Conservation (phyloP, 2,329 filamentous ascomycete species). For the Didymosphaeria variabile region DNA sequence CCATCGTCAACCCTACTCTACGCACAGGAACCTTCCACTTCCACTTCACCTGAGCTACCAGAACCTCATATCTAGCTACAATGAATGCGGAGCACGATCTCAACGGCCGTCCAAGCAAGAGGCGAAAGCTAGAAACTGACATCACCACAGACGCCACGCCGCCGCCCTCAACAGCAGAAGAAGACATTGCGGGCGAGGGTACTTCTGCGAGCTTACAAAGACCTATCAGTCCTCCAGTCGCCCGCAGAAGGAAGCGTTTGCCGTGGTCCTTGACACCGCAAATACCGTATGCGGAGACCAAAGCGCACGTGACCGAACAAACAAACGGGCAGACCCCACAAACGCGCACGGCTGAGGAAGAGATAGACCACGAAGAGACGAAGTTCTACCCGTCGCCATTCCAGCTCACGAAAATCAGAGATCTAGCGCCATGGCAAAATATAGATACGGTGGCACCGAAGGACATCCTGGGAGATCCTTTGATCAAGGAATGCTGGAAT, state of each 20-base stretch:
- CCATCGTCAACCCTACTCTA: neutral
- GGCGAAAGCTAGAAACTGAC: slow-evolving; percentile 32
- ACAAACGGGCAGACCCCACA: slow-evolving; percentile 12
- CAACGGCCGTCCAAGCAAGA: slow-evolving; percentile 34
- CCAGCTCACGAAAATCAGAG: slow-evolving; percentile 73
- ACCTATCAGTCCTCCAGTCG: slow-evolving; percentile 42
- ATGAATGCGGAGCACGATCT: slow-evolving; percentile 21
- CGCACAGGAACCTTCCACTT: neutral
- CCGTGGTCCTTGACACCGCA: slow-evolving; percentile 15
- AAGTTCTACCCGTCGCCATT: slow-evolving; percentile 69
- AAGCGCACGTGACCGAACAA: slow-evolving; percentile 24
- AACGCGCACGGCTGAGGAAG: neutral
- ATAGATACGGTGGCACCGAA: slow-evolving; percentile 70
- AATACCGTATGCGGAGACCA: slow-evolving; percentile 5
- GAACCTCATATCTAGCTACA: neutral
- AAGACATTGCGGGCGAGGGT: slow-evolving; percentile 6
- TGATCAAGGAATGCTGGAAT: slow-evolving; percentile 76
- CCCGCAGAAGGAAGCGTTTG: slow-evolving; percentile 23
- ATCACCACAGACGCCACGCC: slow-evolving; percentile 7
- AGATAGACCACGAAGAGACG: neutral
- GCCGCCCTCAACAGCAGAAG: neutral
- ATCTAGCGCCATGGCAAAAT: slow-evolving; percentile 69
- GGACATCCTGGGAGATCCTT: slow-evolving; percentile 76
- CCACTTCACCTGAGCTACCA: neutral
- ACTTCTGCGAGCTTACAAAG: slow-evolving; percentile 24